Evolutionary conservation across 164 flowering plant genomes (phyloP), one percentile per base, ranked within the genome.

Genomic region (Protea cynaroides): DNA sequence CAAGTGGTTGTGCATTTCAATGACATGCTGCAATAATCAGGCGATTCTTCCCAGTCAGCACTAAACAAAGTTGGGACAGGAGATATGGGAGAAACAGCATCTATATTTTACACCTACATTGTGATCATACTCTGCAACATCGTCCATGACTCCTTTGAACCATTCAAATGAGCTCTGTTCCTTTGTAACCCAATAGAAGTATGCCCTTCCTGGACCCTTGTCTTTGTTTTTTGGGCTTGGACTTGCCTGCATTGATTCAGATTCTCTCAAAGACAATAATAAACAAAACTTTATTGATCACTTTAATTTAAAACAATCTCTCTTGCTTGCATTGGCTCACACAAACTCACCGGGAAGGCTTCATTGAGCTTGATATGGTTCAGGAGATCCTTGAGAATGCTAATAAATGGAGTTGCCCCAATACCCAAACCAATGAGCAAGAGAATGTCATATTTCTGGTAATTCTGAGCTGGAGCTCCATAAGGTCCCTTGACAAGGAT

Each of bases 121-220:
- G 4, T 69, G 64, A 66, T 94, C 97, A 53, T 75, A 66, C 61
- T 90, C 96, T 46, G 93, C 85, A 18, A 93, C 71, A 58, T 93
- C 98, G 52, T 93, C 89, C 98, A 93, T 90, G 56, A 93, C 97
- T 8, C 97, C 98, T 75, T 86, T 94, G 68, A 94, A 94, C 98
- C 98, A 94, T 40, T 94, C 97, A 25, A 93, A 93, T 10, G 97
- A 93, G 67, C 78, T 82, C 78, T 93, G 97, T 66, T 93, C 98
- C 67, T 95, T 85, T 60, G 98, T 94, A 2, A 90, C 91, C 98
- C 98, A 90, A 56, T 89, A 94, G 64, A 90, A 90, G 67, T 90
- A 94, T 11, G 97, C 97, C 77, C 94, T 82, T 65, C 77, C 75
- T 11, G 94, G 94, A 57, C 82, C 76, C 63, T 69, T 84, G 64